A percentile compares a stretch with the other conserved stretches of the same genome.
Evolutionary conservation across 169 alveolate genomes (phyloP).

Genomic region (Plasmodium cynomolgi): DNA sequence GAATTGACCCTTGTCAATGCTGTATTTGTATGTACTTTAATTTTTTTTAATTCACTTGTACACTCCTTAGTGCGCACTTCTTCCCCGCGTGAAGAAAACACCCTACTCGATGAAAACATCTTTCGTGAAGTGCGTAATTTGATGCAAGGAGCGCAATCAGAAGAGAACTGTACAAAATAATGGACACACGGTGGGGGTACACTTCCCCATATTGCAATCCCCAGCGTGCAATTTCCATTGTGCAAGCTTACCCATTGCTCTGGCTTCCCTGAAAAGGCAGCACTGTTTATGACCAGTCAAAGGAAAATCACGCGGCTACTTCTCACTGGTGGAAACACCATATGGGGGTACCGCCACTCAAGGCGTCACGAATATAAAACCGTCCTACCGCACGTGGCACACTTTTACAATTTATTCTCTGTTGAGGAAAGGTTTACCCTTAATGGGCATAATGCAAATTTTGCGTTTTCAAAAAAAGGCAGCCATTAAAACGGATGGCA

Average conservation of each 20-base stretch:
- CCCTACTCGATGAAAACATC: too few relatives aligned
- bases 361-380: background rate
- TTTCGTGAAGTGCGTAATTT: background rate
- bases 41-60: background rate
- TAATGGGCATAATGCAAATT: background rate
- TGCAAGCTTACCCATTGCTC: background rate
- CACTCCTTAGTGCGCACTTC: background rate
- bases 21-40: background rate
- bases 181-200: background rate
- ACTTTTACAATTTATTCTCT: background rate
- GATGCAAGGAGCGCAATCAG: background rate
- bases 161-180: background rate
- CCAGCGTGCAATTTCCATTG: too few relatives aligned
- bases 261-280: background rate
- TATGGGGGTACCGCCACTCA: background rate
- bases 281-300: too few relatives aligned
- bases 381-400: background rate
- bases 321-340: background rate
- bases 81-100: background rate
- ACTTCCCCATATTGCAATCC: too few relatives aligned
- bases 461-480: background rate
- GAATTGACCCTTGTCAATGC: background rate
- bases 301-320: background rate
- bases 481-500: background rate
- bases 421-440: background rate